Percentiles rank a stretch among this genome's conserved stretches.
Evolutionary conservation across 495 filamentous ascomycete species (phyloP).

Genomic region (Cercophora newfieldiana): DNA sequence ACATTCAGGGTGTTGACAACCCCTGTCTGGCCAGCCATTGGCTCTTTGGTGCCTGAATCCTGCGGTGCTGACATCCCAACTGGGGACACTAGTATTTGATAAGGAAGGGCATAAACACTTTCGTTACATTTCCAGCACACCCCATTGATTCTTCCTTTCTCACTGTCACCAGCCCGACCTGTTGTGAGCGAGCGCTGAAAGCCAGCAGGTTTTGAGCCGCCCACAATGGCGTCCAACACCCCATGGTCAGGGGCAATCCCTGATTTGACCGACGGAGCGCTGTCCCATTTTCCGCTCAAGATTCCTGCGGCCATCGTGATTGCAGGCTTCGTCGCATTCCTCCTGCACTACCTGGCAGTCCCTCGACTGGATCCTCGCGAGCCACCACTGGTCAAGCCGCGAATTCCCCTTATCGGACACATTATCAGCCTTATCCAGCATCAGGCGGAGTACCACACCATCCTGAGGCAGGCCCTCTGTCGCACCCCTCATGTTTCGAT

Average conservation of each 20-base stretch:
- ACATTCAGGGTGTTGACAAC: no score
- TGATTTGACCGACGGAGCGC: background rate
- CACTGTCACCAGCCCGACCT: no score
- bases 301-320: background rate
- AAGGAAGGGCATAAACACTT: no score
- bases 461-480: constrained; percentile 15
- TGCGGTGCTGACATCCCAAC: no score
- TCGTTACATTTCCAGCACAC: no score
- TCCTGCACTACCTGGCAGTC: background rate
- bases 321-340: background rate
- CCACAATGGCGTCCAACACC: background rate
- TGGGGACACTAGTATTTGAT: no score
- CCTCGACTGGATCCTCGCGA: constrained; percentile 23
- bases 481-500: background rate
- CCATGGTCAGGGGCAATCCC: background rate
- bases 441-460: constrained; percentile 26
- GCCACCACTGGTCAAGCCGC: constrained; percentile 29
- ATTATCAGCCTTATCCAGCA: constrained; percentile 27
- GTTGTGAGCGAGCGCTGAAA: no score
- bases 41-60: no score
- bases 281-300: background rate
- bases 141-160: no score
- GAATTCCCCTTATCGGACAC: constrained; percentile 33
- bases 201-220: no score
- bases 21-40: no score